Evolutionary conservation across 2,329 filamentous ascomycete species (phyloP).

Genomic region (Hymenoscyphus repandus): DNA sequence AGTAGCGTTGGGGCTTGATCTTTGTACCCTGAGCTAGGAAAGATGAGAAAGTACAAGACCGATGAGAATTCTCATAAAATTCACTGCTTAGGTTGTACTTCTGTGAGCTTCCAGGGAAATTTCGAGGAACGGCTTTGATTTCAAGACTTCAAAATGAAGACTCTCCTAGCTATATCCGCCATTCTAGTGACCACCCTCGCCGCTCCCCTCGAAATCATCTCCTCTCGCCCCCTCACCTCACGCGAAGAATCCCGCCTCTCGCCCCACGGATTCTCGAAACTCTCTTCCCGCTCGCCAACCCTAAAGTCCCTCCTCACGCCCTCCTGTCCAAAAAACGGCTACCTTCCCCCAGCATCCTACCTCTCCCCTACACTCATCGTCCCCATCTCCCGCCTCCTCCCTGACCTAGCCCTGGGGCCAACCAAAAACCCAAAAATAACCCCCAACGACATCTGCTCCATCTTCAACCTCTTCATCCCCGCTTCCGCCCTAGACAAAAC

Average conservation of each 20-base stretch:
- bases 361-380: conserved; percentile 11
- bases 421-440: conserved; percentile 10
- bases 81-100: no score
- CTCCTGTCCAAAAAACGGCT: conserved; percentile 9
- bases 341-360: conserved; percentile 1
- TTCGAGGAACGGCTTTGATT: no score
- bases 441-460: conserved; percentile 16
- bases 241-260: neutral
- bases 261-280: neutral
- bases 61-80: no score
- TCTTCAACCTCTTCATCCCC: conserved; percentile 18
- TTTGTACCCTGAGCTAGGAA: no score
- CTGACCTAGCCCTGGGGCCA: conserved; percentile 9
- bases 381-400: conserved; percentile 6
- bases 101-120: no score
- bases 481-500: conserved; percentile 10
- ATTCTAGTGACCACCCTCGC: neutral
- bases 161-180: neutral
- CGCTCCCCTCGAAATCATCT: conserved; percentile 1
- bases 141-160: neutral
- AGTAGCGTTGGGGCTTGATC: no score
- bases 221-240: neutral
- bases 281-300: neutral
- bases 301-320: neutral
- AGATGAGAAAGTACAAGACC: no score